phyloP scores from a whole-genome alignment of 441 rosid species.

The Flueggea neowawraea region DNA sequence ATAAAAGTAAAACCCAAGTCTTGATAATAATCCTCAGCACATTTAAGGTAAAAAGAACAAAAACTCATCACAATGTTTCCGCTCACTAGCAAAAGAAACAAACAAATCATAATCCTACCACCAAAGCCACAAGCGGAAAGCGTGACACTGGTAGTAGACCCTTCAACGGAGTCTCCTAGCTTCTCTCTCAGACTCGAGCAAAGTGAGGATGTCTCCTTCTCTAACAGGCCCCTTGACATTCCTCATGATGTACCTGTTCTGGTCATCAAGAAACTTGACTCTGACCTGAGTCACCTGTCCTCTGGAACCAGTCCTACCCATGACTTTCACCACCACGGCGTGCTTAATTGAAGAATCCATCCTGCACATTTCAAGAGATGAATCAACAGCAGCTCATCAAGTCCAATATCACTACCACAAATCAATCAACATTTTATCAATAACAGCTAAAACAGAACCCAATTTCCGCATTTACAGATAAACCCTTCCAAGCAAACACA shows the following conservation, averaged over 20 bases:
- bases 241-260: conserved; percentile 73
- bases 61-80: no score
- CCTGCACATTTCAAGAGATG: not conserved
- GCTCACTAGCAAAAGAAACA: not conserved
- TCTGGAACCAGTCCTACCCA: conserved; percentile 72
- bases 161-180: conserved; percentile 63
- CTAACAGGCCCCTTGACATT: conserved; percentile 76
- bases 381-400: no score
- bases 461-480: no score
- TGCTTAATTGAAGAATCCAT: conserved; percentile 70
- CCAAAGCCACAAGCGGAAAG: not conserved
- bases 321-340: conserved; percentile 62
- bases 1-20: no score
- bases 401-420: no score
- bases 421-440: no score
- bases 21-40: no score
- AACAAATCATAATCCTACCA: not conserved
- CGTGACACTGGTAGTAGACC: not conserved
- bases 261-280: conserved; percentile 63
- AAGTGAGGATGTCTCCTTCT: conserved; percentile 66
- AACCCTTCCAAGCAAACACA: no score
- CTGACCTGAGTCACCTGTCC: conserved; percentile 85
- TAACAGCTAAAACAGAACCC: no score
- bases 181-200: conserved; percentile 78
- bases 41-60: no score